Base-by-base conservation (phyloP, 345 rosid species). In the Alliaria petiolata region DNA sequence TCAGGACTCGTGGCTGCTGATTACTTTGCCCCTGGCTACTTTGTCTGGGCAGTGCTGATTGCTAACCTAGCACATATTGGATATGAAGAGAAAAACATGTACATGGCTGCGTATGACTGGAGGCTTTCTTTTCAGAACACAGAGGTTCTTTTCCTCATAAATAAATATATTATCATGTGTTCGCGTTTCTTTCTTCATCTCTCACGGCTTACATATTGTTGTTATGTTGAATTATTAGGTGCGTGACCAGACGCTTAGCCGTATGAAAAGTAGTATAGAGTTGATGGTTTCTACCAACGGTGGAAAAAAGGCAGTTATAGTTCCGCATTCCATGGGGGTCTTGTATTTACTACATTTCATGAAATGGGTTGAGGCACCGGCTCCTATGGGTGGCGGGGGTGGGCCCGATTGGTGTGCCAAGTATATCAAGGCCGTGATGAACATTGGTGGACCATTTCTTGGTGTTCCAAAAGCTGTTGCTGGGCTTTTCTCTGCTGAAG, bases 351-450 rank as follows among this genome's bases (percentile, higher is more conserved):
- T 88, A 30, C 99, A 95, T 76, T 95, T 95, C 74, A 89, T 95
- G 97, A 95, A 95, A 78, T 95, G 99, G 99, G 98, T 95, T 5
- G 99, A 95, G 83, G 86, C 93, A 73, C 99, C 99, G 22, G 87
- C 90, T 83, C 98, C 98, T 16, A 79, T 88, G 89, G 99, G 99
- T 20, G 99, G 97, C 20, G 98, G 96, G 0, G 98, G 99, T 33
- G 99, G 97, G 47, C 83, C 92, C 10, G 89, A 83, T 74, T 95
- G 98, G 99, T 95, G 99, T 62, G 76, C 98, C 0, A 95, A 88
- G 82, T 80, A 95, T 87, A 90, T 95, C 60, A 95, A 92, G 75
- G 88, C 99, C 3, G 90, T 95, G 70, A 75, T 95, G 82, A 95
- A 95, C 58, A 92, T 95, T 38, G 99, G 96, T 58, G 97, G 93